Conservation (phyloP, 768 basidiomycete genomes). For the Sarcodon aspratus region DNA sequence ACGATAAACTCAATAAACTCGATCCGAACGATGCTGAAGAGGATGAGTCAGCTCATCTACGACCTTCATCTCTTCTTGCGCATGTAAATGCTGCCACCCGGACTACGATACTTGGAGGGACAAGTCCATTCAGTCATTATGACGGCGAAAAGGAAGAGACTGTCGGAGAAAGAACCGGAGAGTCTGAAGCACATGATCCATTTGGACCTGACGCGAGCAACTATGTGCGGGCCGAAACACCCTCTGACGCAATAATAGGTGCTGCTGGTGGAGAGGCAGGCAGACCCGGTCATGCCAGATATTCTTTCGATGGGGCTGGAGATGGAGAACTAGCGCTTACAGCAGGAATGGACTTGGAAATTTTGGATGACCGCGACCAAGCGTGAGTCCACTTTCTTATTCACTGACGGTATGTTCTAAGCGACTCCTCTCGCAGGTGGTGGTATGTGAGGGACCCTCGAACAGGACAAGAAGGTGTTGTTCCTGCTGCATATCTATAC, state of each 20-base stretch:
- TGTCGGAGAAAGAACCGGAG: constrained; percentile 18
- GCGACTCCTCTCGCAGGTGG: constrained; percentile 45
- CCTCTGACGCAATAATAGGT: constrained; percentile 58
- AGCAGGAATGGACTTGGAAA: constrained; percentile 60
- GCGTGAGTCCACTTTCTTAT: constrained; percentile 41
- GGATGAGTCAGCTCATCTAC: constrained; percentile 59
- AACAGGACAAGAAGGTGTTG: constrained; percentile 78
- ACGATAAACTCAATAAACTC: constrained; percentile 56
- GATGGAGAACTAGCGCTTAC: constrained; percentile 69
- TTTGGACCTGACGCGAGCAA: constrained; percentile 68
- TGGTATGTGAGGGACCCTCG: constrained; percentile 83
- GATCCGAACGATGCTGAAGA: constrained; percentile 61
- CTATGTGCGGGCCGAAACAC: constrained; percentile 73
- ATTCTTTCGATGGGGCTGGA: constrained; percentile 69
- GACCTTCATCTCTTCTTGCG: constrained; percentile 80
- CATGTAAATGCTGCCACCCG: constrained; percentile 88
- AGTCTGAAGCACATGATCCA: constrained; percentile 30
- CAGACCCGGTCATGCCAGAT: constrained; percentile 70
- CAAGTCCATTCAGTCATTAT: constrained; percentile 23
- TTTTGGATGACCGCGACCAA: constrained; percentile 71
- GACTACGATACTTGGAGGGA: constrained; percentile 61
- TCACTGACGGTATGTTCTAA: constrained; percentile 5
- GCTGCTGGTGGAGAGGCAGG: constrained; percentile 49
- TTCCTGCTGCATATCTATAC: constrained; percentile 87
- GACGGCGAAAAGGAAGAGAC: constrained; percentile 48